Evolutionary conservation across 2,329 filamentous ascomycete species (phyloP), one percentile per base, ranked within the genome.

Genomic region (Endoconidiophora laricicola): DNA sequence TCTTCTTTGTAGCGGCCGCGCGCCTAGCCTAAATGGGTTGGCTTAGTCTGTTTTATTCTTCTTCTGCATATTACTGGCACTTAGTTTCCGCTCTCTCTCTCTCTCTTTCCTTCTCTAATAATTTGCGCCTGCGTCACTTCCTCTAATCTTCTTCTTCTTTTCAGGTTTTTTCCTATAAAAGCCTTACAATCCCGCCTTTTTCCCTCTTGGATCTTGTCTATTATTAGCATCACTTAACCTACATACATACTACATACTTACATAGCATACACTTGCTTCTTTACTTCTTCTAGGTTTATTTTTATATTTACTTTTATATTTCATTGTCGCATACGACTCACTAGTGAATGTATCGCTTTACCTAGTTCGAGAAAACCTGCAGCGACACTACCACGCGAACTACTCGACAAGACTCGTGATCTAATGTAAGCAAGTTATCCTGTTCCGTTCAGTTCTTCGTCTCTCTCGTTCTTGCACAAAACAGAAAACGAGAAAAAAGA

Each of bases 261-360:
- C 44, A 38, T 36, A 36, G 44, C 44, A 46, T 46, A 23, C 18
- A 37, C 20, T 37, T 37, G 14, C 44, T 46, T 46, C 33, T 46
- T 46, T 23, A 6, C 26, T 29, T 42, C 40, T 42, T 33, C 29
- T 46, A n/a, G 20, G 6, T 20, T 46, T 20, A 18, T 46, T 33
- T 37, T 18, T 46, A 3, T 16, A 18, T n/a, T 10, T 37, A 46
- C 6, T 46, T 36, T 46, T 22, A 46, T 29, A 29, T 18, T 36
- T 22, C 37, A 10, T 36, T 20, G 10, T 44, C 26, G 26, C 26
- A 29, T 29, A 29, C 24, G 6, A 29, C 10, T 7, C 10, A 29
- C 26, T 29, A 29, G 26, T 29, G 24, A 7, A 29, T 10, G 6
- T 43, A 43, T 43, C 16, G 10, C 10, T 4, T 12, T 9, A 18